These are phyloP conservation scores for Solanum lycopersicoides DNA, from an alignment of 257 asterid genomes.

Conservation along the genomic window DNA sequence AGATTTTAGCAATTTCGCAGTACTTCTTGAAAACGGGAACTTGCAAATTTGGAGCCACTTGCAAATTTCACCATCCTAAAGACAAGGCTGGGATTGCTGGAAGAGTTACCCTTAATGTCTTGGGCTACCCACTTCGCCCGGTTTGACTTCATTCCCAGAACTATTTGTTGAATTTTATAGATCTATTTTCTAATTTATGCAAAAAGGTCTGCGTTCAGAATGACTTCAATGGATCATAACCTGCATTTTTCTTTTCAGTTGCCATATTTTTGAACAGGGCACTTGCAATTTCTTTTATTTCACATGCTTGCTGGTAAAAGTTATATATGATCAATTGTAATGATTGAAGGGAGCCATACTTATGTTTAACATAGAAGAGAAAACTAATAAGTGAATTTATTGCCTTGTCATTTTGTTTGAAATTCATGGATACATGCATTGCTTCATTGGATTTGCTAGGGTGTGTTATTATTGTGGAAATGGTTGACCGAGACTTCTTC, in stretches of 20 bases:
- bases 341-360: neutral
- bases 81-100: constrained; percentile 89
- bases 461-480: neutral
- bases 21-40: constrained; percentile 88
- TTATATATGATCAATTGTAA: neutral
- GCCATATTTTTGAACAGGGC: neutral
- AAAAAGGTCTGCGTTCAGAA: neutral
- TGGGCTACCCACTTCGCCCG: constrained; percentile 95
- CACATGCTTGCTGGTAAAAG: neutral
- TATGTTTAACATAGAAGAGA: neutral
- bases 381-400: neutral
- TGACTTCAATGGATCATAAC: neutral
- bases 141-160: constrained; percentile 23
- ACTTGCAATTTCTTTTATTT: neutral
- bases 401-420: neutral
- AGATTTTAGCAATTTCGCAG: constrained; percentile 19
- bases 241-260: neutral
- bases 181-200: neutral
- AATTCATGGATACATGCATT: neutral
- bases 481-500: neutral
- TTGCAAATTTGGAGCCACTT: constrained; percentile 87
- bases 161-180: neutral
- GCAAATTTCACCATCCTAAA: constrained; percentile 89
- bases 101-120: constrained; percentile 69
- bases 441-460: neutral